Conservation (phyloP, 1,139 yeast genomes). For the Nakaseomyces uthaithaninus region DNA sequence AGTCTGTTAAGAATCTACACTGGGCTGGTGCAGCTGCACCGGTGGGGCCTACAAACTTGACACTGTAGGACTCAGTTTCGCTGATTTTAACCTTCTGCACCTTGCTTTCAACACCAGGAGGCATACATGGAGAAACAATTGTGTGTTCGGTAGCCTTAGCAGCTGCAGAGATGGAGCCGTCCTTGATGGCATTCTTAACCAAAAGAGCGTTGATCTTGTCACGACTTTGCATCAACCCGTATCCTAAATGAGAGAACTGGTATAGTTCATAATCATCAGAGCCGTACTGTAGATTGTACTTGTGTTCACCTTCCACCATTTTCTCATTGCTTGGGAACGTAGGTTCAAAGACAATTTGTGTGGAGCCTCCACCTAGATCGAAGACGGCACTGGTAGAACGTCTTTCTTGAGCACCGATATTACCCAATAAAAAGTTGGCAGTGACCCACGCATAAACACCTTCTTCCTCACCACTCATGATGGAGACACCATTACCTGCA, state of each 20-base stretch:
- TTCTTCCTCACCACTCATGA: constrained; percentile 94
- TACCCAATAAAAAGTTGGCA: constrained; percentile 83
- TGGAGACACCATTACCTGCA: constrained; percentile 71
- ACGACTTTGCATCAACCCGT: constrained; percentile 91
- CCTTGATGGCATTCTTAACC: constrained; percentile 42
- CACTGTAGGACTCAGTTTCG: constrained; percentile 45
- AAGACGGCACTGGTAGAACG: constrained; percentile 90
- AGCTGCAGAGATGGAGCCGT: constrained; percentile 33
- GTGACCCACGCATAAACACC: constrained; percentile 99
- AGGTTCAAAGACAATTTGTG: constrained; percentile 97
- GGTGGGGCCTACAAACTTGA: constrained; percentile 68
- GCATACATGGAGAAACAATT: constrained; percentile 73
- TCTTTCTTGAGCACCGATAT: constrained; percentile 69
- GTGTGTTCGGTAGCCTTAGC: constrained; percentile 39
- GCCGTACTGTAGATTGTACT: constrained; percentile 72
- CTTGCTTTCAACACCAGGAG: constrained; percentile 56
- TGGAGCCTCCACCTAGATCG: constrained; percentile 97
- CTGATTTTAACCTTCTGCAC: constrained; percentile 51
- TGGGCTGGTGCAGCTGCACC: constrained; percentile 51
- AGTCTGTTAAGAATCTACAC: constrained; percentile 79
- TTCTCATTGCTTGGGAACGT: constrained; percentile 47
- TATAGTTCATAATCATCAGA: constrained; percentile 73
- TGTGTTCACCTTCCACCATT: constrained; percentile 83
- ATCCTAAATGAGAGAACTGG: constrained; percentile 92
- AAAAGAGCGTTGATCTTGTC: constrained; percentile 64